phyloP scores from a whole-genome alignment of 2,329 filamentous ascomycete genomes.

The Trichophyton rubrum region DNA sequence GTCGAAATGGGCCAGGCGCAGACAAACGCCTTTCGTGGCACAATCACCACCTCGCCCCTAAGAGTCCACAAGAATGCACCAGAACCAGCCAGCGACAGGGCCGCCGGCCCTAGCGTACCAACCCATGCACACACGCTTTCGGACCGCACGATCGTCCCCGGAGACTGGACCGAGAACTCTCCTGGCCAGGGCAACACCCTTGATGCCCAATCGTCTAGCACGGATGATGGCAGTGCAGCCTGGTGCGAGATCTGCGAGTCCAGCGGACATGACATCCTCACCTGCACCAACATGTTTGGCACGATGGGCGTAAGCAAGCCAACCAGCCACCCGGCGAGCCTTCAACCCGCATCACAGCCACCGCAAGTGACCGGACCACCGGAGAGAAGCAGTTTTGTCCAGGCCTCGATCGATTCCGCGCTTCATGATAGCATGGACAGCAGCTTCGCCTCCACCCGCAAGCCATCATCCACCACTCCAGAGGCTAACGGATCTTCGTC shows the following conservation, averaged over 20 bases:
- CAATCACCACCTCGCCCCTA: conserved; percentile 23
- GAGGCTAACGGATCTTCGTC: conserved; percentile 4
- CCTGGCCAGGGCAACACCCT: conserved; percentile 17
- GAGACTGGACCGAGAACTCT: conserved; percentile 28
- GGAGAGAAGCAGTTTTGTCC: background rate
- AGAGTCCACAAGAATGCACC: conserved; percentile 22
- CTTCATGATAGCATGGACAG: background rate
- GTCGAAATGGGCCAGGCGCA: conserved; percentile 38
- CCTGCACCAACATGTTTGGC: conserved; percentile 81
- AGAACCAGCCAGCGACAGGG: conserved; percentile 19
- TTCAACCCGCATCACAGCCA: background rate
- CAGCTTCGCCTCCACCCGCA: background rate
- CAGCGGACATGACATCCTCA: conserved; percentile 81
- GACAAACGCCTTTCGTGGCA: conserved; percentile 20
- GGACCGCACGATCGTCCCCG: conserved; percentile 32
- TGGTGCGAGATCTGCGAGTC: conserved; percentile 97
- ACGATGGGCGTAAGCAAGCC: conserved; percentile 12
- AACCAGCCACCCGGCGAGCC: conserved; percentile 12
- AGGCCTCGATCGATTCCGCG: background rate
- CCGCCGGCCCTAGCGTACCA: conserved; percentile 15
- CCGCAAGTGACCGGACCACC: background rate
- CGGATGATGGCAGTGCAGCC: conserved; percentile 59
- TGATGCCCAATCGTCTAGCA: conserved; percentile 43
- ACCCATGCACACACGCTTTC: conserved; percentile 31
- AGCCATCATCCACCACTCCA: background rate